Percentiles rank a stretch among this genome's conserved stretches.
Conservation (phyloP, 2,329 filamentous ascomycete genomes). For the Dryadomyces quercivorus region DNA sequence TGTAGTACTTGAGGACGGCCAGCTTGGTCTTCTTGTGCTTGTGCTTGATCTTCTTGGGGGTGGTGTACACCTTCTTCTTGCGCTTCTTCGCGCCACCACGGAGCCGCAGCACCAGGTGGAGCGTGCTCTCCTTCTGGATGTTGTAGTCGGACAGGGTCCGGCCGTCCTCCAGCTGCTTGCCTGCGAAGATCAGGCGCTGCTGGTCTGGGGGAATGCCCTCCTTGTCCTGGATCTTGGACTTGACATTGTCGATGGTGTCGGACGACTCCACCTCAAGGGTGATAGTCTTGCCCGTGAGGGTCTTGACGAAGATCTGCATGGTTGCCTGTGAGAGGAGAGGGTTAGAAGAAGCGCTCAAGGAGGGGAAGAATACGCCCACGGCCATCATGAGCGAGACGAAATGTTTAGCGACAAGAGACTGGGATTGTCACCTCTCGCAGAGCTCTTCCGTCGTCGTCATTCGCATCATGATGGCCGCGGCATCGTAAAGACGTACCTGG, state of each 20-base stretch:
- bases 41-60: constrained; percentile 99
- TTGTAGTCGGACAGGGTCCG: constrained; percentile 99
- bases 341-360: constrained; percentile 20
- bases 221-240: constrained; percentile 98
- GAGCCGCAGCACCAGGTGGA: constrained; percentile 94
- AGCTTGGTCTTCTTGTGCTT: constrained; percentile 99
- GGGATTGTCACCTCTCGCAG: no score
- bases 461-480: not conserved
- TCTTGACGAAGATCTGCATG: constrained; percentile 71
- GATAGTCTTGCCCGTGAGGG: constrained; percentile 99
- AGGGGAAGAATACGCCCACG: not conserved
- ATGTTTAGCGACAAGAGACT: no score
- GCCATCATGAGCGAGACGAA: not conserved
- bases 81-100: constrained; percentile 99
- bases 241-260: constrained; percentile 99
- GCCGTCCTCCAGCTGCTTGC: constrained; percentile 99
- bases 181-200: constrained; percentile 98
- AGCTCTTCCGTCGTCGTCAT: not conserved
- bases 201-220: constrained; percentile 99
- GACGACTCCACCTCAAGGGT: constrained; percentile 99
- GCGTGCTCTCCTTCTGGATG: constrained; percentile 99
- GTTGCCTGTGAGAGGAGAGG: constrained; percentile 39
- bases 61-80: constrained; percentile 99
- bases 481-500: constrained; percentile 15
- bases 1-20: constrained; percentile 99